Percentiles rank a stretch among this genome's conserved stretches.
Evolutionary conservation across 495 filamentous ascomycete genomes (phyloP).

Genomic region (Neurospora africana): DNA sequence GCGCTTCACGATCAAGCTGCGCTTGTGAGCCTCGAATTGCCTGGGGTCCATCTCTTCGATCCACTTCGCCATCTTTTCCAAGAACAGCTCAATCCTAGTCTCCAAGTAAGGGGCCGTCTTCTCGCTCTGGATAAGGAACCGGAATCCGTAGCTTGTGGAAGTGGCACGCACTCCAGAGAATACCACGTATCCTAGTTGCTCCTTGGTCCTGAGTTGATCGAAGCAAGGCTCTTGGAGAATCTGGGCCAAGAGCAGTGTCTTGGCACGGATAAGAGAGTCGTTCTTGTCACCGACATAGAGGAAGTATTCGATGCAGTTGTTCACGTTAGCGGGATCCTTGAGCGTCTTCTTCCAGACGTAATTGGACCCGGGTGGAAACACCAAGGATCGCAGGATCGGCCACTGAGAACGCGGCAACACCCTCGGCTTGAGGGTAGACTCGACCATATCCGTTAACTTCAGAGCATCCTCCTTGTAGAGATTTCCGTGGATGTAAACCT

Average conservation of each 20-base stretch:
- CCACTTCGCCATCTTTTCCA: slow-evolving; percentile 50
- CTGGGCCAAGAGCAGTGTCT: slow-evolving; percentile 77
- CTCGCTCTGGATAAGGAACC: slow-evolving; percentile 93
- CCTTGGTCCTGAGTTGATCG: slow-evolving; percentile 88
- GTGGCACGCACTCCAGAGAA: slow-evolving; percentile 65
- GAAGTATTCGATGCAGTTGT: slow-evolving; percentile 91
- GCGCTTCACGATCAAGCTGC: slow-evolving; percentile 76
- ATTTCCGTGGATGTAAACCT: slow-evolving; percentile 84
- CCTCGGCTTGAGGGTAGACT: slow-evolving; percentile 67
- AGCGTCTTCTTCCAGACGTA: slow-evolving; percentile 70
- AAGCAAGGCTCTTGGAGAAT: slow-evolving; percentile 88
- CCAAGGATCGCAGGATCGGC: slow-evolving; percentile 63
- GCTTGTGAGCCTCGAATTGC: slow-evolving; percentile 86
- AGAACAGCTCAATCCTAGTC: slow-evolving; percentile 74
- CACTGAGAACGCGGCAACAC: slow-evolving; percentile 68
- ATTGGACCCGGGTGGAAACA: slow-evolving; percentile 70
- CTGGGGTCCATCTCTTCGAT: slow-evolving; percentile 68
- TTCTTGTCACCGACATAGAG: slow-evolving; percentile 67
- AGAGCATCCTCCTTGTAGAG: slow-evolving; percentile 92
- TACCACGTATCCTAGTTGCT: slow-evolving; percentile 95
- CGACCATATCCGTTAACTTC: slow-evolving; percentile 71
- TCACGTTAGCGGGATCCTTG: slow-evolving; percentile 86
- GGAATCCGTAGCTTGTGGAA: slow-evolving; percentile 67
- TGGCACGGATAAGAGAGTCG: slow-evolving; percentile 57
- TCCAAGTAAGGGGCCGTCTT: slow-evolving; percentile 73